Evolutionary conservation across 768 basidiomycete genomes (phyloP), one percentile per base, ranked within the genome.

Genomic region (Lentinula guzmanii): DNA sequence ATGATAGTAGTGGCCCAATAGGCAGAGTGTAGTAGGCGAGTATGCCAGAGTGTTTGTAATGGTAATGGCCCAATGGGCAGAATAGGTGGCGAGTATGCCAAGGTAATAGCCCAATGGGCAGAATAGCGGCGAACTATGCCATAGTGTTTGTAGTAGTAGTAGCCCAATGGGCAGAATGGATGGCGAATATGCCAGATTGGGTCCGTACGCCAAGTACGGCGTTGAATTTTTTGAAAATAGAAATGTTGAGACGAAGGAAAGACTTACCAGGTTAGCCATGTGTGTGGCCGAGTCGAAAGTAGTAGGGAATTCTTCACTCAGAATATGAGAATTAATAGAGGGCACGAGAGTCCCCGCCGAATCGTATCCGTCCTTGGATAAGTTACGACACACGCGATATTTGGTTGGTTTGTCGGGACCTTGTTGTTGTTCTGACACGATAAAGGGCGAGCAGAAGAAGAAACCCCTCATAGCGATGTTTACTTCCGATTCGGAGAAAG

Each of bases 401-500:
- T 69, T 69, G 33, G 63, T 50, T 0, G 64, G 63, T 16, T 56
- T 24, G 10, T 58, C 67, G 1, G 63, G 61, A 15, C 41, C 65
- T 50, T 70, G 67, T 4, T 43, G 13, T 21, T 62, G 41, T 5
- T 61, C 62, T 0, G 58, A 11, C 11, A 70, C 61, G 24, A 65
- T 68, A 2, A 69, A 61, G 2, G 67, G 69, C 1, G 66, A 68
- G 46, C 54, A 64, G n/a, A 63, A 58, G 18, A 68, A 67, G 0
- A 52, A 54, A 1, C 68, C 67, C 1, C 57, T 28, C 15, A 67
- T 33, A 39, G 65, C 65, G 1, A 24, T 24, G 31, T 69, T 64
- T 2, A 56, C 48, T 42, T 65, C 62, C 0, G 5, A 53, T 15
- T 61, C 61, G 0, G 53, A 13, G 46, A 56, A 70, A 2, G 68